Evolutionary conservation across 169 alveolate species (phyloP), one percentile per base, ranked within the genome.

Genomic region (Plasmodium blacklocki): DNA sequence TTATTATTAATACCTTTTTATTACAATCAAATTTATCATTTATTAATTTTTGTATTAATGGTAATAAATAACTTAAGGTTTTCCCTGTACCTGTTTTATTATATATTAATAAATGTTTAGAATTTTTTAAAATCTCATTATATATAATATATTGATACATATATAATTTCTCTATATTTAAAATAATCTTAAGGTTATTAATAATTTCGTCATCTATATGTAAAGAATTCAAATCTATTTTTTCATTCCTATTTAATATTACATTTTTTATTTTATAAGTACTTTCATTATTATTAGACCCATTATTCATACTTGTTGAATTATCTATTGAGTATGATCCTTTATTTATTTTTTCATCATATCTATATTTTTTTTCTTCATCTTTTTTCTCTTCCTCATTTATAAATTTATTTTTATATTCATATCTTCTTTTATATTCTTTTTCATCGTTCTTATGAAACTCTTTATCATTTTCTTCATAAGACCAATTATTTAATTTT

Each of bases 31-130:
- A 93, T 54, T 64, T 68, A 18, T 88, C 88, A 80, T 71, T 72
- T 54, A 72, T 62, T 47, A 83, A 26, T 29, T 83, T 89, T 74
- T 93, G 94, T 60, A 93, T 62, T 70, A 88, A 88, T 56, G 95
- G 95, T 76, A 88, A 50, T 70, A 93, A 76, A 66, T 59, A 93
- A 14, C 92, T 71, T 63, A 88, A 72, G 19, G 95, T 88, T 88
- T 92, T 92, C 15, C 95, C 94, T 12, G 93, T 88, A 18, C 95
- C 95, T 26, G 95, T 92, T 71, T 78, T 78, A 59, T 78, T 78
- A 58, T 64, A 78, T 7, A 78, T 56, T 26, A 78, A 70, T 66
- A 78, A 6, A 64, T 78, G 89, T 47, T 66, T 78, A 12, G 64
- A 64, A 78, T 66, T 64, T 32, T 78, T 78, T 14, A 78, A 47